phyloP scores from a whole-genome alignment of 306 rosid genomes.

The Cucumis hystrix region DNA sequence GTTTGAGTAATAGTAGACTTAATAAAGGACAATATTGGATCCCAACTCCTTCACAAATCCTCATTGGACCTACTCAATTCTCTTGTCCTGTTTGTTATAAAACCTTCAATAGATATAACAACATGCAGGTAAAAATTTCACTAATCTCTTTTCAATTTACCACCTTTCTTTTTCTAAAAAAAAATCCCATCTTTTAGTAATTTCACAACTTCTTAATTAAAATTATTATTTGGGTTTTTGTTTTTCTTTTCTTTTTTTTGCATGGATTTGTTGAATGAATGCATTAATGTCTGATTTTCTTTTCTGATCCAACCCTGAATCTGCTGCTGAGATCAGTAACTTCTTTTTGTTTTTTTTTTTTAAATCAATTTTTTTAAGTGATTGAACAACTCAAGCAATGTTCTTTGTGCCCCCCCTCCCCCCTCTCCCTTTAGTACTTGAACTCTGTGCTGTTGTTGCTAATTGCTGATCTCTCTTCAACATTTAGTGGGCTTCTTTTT shows the following conservation, averaged over 20 bases:
- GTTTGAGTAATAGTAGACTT: constrained; percentile 26
- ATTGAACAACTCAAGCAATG: constrained; percentile 79
- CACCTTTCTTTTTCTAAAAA: neutral
- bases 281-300: neutral
- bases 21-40: constrained; percentile 97
- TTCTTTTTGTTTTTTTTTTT: constrained; percentile 8
- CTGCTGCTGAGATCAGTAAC: constrained; percentile 1
- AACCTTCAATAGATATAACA: constrained; percentile 96
- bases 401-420: constrained; percentile 59
- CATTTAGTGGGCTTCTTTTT: neutral
- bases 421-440: constrained; percentile 33
- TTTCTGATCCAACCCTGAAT: constrained; percentile 3
- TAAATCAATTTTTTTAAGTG: constrained; percentile 13
- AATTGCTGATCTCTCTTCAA: neutral
- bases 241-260: neutral
- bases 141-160: too few species aligned
- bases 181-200: too few species aligned
- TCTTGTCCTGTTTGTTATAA: constrained; percentile 97
- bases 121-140: constrained; percentile 64
- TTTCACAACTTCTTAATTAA: too few species aligned
- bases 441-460: constrained; percentile 48
- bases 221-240: too few species aligned
- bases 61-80: constrained; percentile 93
- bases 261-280: neutral
- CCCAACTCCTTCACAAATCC: constrained; percentile 97